Conservation (phyloP, 148 eudicot species). For the Cornus kousa region DNA sequence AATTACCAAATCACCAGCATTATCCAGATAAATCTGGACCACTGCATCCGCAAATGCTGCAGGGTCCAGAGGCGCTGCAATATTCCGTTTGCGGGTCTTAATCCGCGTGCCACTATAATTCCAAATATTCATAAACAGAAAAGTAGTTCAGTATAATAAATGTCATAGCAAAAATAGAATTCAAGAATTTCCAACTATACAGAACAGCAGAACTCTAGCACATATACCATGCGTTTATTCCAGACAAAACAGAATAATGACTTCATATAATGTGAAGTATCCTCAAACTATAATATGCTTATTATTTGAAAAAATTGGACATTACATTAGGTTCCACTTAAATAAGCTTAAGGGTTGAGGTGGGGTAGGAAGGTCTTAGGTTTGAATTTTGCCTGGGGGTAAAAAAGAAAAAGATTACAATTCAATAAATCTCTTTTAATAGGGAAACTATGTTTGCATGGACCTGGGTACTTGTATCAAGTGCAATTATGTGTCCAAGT, state of each 20-base stretch:
- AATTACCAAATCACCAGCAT: conserved; percentile 99
- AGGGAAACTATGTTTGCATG: too few relatives aligned
- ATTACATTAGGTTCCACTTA: too few relatives aligned
- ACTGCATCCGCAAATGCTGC: conserved; percentile 99
- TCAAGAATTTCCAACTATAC: not conserved
- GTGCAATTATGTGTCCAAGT: too few relatives aligned
- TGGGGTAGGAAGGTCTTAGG: too few relatives aligned
- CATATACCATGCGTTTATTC: not conserved
- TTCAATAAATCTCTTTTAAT: too few relatives aligned
- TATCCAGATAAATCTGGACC: conserved; percentile 99
- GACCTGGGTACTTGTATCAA: too few relatives aligned
- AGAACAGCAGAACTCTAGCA: not conserved
- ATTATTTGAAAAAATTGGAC: too few relatives aligned
- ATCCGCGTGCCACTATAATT: conserved; percentile 97
- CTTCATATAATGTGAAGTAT: too few relatives aligned
- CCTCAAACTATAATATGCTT: not conserved
- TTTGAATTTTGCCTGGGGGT: too few relatives aligned
- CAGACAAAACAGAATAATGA: too few relatives aligned
- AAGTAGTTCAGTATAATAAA: not conserved
- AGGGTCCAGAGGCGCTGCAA: conserved; percentile 99
- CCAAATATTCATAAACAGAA: conserved; percentile 3
- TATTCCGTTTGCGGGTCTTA: conserved; percentile 99
- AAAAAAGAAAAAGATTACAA: too few relatives aligned
- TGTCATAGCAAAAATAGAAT: not conserved
- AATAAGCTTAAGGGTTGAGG: too few relatives aligned